These are phyloP conservation scores for Erysimum cheiri DNA, from an alignment of 441 rosid genomes.

Conservation along the genomic window DNA sequence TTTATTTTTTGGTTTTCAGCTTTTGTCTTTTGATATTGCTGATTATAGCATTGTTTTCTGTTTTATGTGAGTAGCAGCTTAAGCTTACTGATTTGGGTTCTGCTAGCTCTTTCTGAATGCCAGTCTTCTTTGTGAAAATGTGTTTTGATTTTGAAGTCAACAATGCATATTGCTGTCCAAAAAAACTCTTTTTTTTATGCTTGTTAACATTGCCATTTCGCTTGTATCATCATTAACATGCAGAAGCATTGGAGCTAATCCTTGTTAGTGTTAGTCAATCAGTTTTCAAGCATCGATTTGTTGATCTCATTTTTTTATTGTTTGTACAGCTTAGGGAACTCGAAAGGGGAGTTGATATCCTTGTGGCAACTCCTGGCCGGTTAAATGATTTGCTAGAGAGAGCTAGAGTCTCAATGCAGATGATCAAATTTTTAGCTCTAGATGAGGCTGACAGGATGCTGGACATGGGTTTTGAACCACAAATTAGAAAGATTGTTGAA, in stretches of 20 bases:
- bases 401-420: slow-evolving; percentile 65
- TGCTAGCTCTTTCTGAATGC: slow-evolving; percentile 16
- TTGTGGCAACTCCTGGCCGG: slow-evolving; percentile 72
- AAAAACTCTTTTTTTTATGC: background rate
- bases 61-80: slow-evolving; percentile 12
- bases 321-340: slow-evolving; percentile 62
- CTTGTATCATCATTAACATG: slow-evolving; percentile 19
- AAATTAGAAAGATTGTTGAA: slow-evolving; percentile 68
- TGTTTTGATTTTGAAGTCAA: slow-evolving; percentile 9
- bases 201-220: background rate
- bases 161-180: background rate
- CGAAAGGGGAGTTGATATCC: slow-evolving; percentile 70
- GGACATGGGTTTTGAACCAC: slow-evolving; percentile 80
- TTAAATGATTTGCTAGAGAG: slow-evolving; percentile 70
- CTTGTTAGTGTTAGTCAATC: slow-evolving; percentile 9
- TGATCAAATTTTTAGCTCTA: slow-evolving; percentile 60
- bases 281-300: background rate
- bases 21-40: background rate
- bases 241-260: slow-evolving; percentile 9
- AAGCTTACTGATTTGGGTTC: slow-evolving; percentile 16
- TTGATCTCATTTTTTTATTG: slow-evolving; percentile 26
- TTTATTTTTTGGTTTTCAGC: background rate
- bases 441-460: slow-evolving; percentile 82
- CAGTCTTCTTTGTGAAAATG: slow-evolving; percentile 14
- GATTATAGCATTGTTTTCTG: slow-evolving; percentile 9